Base-by-base conservation (phyloP, 768 basidiomycete species). In the Podaxis rugospora region DNA sequence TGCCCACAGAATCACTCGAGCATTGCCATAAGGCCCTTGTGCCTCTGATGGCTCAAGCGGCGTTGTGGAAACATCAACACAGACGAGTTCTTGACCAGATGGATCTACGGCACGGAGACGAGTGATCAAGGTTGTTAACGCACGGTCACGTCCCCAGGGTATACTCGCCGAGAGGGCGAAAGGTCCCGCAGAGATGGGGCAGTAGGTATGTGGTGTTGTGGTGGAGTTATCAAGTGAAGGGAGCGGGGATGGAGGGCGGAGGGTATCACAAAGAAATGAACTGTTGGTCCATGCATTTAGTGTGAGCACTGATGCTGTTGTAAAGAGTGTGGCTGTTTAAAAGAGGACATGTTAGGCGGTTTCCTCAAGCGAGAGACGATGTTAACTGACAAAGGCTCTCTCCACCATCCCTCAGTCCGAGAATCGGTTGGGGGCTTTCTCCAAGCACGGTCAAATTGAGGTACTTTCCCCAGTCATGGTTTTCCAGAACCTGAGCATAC, bases 61-160 rank as follows among this genome's bases (percentile, higher is more conserved):
- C 0, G 95, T 95, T 1, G 90, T 88, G 44, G 77, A 68, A 16
- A 98, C 75, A 64, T 90, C 87, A 50, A 95, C 67, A 70, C 97
- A 99, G 2, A 95, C 74, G 47, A 98, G 80, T 66, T 95, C 92
- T 36, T 85, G 79, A 55, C 89, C 84, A 47, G 83, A 87, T 0
- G 95, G 88, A 74, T 99, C 97, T 23, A 98, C 89, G 6, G 95
- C 90, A 50, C 92, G 88, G 23, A 99, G 74, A 21, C 86, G 86
- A 1, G 95, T 97, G 63, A 83, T 80, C 59, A 96, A 80, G 9
- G 95, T 95, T 11, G 91, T 92, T 47, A 98, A 79, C 14, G 87
- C 83, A 69, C 90, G 89, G 62, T 83, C 78, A 47, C 76, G 66
- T 37, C 83, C 79, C 68, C 90, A 84, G 4, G 86, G 86, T 42